Base-by-base conservation (phyloP, 1,284 basidiomycete genomes). In the Cystobasidium slooffiae region DNA sequence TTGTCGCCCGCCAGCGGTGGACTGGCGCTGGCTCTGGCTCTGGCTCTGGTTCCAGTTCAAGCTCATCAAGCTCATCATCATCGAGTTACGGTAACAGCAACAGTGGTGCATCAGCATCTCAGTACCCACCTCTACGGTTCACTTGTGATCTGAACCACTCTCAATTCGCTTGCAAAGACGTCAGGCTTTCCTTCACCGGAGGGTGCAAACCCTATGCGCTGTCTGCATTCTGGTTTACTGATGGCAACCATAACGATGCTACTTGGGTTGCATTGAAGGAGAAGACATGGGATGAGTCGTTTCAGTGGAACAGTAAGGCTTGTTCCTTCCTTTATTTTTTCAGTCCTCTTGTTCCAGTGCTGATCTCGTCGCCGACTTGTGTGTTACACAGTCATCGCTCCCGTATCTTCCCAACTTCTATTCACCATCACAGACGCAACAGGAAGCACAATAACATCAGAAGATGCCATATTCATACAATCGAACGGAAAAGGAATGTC, bases 391-490 rank as follows among this genome's bases (percentile, higher is more conserved):
- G 53, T 68, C 66, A 24, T 59, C 37, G 66, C 66, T 9, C 66
- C 66, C 37, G 66, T 68, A 12, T n/a, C 24, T 18, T 46, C 52
- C 43, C 20, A 46, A 16, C 66, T 68, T 3, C 53, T 56, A 14
- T 68, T 68, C 53, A 46, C 53, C 16, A 46, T 68, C n/a, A 68
- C 66, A 43, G 66, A 68, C 55, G 66, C 66, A 22, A 55, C 20
- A 18, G 66, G 66, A 52, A 46, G n/a, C 22, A 58, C 41, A 5
- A 59, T 68, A 10, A 59, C 55, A 8, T 68, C 66, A 20, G 52
- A 68, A 68, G 66, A 56, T 37, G 41, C 66, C 20, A 68, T 68
- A 47, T 14, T 22, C 39, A 53, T 68, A 41, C 39, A 47, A 37
- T 68, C 66, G 3, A 68, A 68, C 39, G 53, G 44, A 4, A 31